Percentiles rank a stretch among this genome's conserved stretches.
Evolutionary conservation across 2,329 filamentous ascomycete species (phyloP).

Genomic region (Aspergillus luchuensis): DNA sequence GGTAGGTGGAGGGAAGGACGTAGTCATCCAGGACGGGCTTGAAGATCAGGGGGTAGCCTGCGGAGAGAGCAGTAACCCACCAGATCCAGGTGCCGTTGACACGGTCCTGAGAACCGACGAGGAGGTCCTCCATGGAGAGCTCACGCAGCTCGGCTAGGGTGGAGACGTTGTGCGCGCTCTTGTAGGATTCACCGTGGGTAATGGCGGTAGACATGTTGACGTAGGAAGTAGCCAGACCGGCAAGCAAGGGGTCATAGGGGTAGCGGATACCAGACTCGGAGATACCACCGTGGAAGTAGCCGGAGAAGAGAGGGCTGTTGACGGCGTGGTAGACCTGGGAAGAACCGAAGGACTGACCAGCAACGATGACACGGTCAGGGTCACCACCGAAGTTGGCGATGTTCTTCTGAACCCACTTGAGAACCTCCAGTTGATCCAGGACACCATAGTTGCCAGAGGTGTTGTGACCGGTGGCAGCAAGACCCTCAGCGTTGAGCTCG

Average conservation of each 20-base stretch:
- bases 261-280: conserved; percentile 34
- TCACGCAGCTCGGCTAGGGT: conserved; percentile 26
- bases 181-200: conserved; percentile 30
- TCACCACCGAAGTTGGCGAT: conserved; percentile 58
- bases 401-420: conserved; percentile 58
- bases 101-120: conserved; percentile 29
- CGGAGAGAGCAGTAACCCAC: conserved; percentile 33
- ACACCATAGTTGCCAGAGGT: conserved; percentile 43
- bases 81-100: conserved; percentile 28
- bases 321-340: conserved; percentile 35
- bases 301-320: conserved; percentile 33
- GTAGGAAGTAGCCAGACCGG: conserved; percentile 34
- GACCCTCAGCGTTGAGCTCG: conserved; percentile 29
- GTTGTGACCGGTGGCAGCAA: conserved; percentile 24
- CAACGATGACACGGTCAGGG: conserved; percentile 50
- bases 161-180: conserved; percentile 26
- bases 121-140: conserved; percentile 27
- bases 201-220: conserved; percentile 31
- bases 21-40: conserved; percentile 31
- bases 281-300: conserved; percentile 35
- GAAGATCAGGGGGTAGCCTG: conserved; percentile 33
- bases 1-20: conserved; percentile 30
- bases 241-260: conserved; percentile 31
- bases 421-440: conserved; percentile 55
- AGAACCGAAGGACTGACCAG: conserved; percentile 34